Base-by-base conservation (phyloP, 2,329 filamentous ascomycete genomes). In the Thielaviopsis punctulata region DNA sequence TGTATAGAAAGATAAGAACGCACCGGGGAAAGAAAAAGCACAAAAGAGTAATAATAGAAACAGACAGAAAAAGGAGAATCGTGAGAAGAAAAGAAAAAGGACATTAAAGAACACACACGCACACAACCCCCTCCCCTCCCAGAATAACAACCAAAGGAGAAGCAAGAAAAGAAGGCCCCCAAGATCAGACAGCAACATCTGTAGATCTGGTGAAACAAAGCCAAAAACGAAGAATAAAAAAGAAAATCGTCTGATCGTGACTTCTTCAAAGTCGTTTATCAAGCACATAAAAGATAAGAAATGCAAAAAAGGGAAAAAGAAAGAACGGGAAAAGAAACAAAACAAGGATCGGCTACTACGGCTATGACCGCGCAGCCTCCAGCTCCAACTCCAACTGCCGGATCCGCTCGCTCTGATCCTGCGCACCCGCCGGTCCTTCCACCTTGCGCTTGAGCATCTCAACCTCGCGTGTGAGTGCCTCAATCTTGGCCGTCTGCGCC, bases 401-500 rank as follows among this genome's bases (percentile, higher is more conserved):
- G 61, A 83, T 83, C 48, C 79, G 71, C 66, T 83, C 79, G 63
- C 72, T 81, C 70, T 83, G 79, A 61, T 81, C 79, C 59, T 75
- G 71, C 13, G 71, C 69, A 19, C 65, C 64, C 1, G 64, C 59
- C 4, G 52, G 52, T 36, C 64, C 66, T n/a, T 76, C 77, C 55
- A 89, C 73, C 65, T 80, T 84, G 66, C 79, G 79, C 76, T 93
- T 94, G 59, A 95, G 72, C 15, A 76, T 75, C 62, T 92, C 86
- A 13, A 94, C 81, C 65, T 93, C 86, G 25, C 70, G 66, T 2
- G 84, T 77, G 47, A 94, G 68, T 24, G 73, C 71, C 48, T 73
- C 73, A 59, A 93, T 87, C 64, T 88, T 82, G 62, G 84, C 75
- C 48, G 77, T 84, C 67, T 95, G 84, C n/a, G 77, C 72, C 56